Conservation (phyloP, 1,139 yeast species). For the Spathaspora sp. region DNA sequence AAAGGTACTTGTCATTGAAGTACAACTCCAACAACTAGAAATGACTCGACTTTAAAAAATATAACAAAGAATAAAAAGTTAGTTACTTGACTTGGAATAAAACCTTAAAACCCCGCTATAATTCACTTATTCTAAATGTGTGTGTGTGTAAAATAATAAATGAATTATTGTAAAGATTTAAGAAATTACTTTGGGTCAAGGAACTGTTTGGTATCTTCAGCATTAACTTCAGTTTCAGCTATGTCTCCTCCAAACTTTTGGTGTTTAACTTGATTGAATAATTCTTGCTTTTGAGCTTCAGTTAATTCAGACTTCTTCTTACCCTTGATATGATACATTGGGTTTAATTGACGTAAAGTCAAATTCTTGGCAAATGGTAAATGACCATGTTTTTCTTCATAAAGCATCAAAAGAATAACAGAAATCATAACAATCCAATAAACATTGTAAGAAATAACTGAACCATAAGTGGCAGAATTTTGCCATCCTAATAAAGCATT, state of each 20-base stretch:
- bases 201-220: constrained; percentile 1
- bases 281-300: constrained; percentile 49
- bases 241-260: constrained; percentile 10
- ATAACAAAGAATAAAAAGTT: neutral
- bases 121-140: neutral
- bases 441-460: constrained; percentile 77
- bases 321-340: constrained; percentile 68
- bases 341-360: constrained; percentile 59
- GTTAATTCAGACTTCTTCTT: constrained; percentile 63
- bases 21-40: neutral
- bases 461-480: constrained; percentile 75
- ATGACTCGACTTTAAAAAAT: neutral
- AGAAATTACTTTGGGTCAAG: neutral
- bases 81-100: neutral
- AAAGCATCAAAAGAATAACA: constrained; percentile 59
- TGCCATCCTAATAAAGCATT: constrained; percentile 46
- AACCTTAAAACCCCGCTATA: neutral
- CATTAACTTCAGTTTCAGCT: neutral
- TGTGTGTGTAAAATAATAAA: neutral
- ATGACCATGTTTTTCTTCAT: constrained; percentile 60
- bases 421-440: constrained; percentile 73
- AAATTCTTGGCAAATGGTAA: constrained; percentile 46
- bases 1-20: neutral
- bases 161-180: neutral
- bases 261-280: constrained; percentile 38